Percentiles rank a stretch among this genome's conserved stretches.
phyloP scores from a whole-genome alignment of 2,329 filamentous ascomycete genomes.

The Sarocladiaceae sp. region DNA sequence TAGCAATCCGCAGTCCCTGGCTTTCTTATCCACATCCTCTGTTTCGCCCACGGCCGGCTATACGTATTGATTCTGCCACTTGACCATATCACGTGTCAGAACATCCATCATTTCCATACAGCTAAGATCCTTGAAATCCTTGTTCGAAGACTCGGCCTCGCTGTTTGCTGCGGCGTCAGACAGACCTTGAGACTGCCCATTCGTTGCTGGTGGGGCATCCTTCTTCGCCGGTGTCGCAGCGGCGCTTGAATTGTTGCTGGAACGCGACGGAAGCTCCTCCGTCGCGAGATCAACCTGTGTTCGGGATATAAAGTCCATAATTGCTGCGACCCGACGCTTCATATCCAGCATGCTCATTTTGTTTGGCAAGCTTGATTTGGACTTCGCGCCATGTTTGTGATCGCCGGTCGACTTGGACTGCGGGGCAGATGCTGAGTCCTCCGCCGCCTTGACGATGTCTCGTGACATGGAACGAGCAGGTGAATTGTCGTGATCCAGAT shows the following conservation, averaged over 20 bases:
- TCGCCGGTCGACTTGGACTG: constrained; percentile 31
- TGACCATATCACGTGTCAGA: constrained; percentile 70
- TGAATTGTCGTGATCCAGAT: constrained; percentile 50
- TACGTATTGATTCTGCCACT: constrained; percentile 73
- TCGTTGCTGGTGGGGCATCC: constrained; percentile 4
- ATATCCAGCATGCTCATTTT: constrained; percentile 84
- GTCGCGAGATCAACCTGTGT: constrained; percentile 82
- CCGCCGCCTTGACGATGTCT: constrained; percentile 33
- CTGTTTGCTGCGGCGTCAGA: background rate
- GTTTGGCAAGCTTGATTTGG: constrained; percentile 46
- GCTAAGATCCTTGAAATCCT: constrained; percentile 67
- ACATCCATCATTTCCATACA: constrained; percentile 89
- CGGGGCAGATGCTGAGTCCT: constrained; percentile 20
- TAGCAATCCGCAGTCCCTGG: no score
- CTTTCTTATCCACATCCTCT: background rate
- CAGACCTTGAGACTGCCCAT: background rate
- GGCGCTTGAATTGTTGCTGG: constrained; percentile 20
- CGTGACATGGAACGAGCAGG: constrained; percentile 50
- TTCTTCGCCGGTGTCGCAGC: constrained; percentile 9
- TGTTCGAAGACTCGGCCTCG: constrained; percentile 15
- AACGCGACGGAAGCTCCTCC: constrained; percentile 44
- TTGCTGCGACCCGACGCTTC: constrained; percentile 74
- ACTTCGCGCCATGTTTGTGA: constrained; percentile 48
- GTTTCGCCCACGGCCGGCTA: constrained; percentile 16
- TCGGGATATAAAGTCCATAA: constrained; percentile 83